Evolutionary conservation across 2,329 filamentous ascomycete species (phyloP).

Genomic region (Fusarium incarnatum): DNA sequence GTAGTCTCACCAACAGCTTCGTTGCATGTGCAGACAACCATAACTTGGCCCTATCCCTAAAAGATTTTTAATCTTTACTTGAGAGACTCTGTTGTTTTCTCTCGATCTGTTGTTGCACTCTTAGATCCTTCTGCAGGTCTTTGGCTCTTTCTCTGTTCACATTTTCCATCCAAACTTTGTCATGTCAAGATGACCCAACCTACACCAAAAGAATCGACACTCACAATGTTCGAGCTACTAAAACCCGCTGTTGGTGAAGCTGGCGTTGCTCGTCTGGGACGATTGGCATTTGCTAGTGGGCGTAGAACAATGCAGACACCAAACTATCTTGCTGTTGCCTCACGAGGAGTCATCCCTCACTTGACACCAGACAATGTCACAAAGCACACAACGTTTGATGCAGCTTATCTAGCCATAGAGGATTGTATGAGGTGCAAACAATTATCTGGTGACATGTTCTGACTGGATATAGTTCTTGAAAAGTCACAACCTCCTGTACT

Average conservation of each 20-base stretch:
- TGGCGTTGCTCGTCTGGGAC: constrained; percentile 72
- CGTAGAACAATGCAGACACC: constrained; percentile 82
- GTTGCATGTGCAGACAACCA: neutral
- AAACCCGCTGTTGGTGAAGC: constrained; percentile 55
- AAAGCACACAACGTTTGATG: constrained; percentile 72
- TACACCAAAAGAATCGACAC: constrained; percentile 34
- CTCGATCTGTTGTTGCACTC: neutral
- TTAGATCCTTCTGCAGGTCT: neutral
- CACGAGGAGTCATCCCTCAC: constrained; percentile 87
- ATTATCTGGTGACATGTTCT: neutral
- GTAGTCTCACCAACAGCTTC: constrained; percentile 14
- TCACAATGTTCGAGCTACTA: constrained; percentile 60
- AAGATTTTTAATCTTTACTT: neutral
- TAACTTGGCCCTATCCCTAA: neutral
- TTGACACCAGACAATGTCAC: constrained; percentile 85
- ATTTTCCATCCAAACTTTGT: constrained; percentile 1
- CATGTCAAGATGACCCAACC: constrained; percentile 49
- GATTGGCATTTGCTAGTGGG: constrained; percentile 69
- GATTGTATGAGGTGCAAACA: constrained; percentile 75
- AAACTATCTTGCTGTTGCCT: constrained; percentile 82
- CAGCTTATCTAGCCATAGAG: constrained; percentile 86
- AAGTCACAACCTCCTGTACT: constrained; percentile 63
- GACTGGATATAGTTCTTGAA: constrained; percentile 63
- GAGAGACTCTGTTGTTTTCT: neutral
- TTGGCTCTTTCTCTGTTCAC: neutral